Percentiles rank a stretch among this genome's conserved stretches.
Conservation (phyloP, 306 rosid species). For the Lotus japonicus region DNA sequence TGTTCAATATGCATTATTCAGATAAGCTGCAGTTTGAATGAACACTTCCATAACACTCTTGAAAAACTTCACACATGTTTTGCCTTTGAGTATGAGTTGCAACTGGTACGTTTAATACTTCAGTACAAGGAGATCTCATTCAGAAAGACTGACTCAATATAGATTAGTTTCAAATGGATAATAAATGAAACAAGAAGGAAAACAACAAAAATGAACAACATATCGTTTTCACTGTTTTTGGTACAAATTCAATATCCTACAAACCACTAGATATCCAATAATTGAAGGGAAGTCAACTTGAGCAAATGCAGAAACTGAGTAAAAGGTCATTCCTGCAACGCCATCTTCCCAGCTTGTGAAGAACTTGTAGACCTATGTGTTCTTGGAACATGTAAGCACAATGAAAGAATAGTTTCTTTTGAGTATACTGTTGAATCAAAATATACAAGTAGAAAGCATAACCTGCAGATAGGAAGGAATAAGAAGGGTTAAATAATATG, state of each 20-base stretch:
- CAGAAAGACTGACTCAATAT: too few relatives aligned
- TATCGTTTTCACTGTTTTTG: background rate
- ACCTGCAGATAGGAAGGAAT: slow-evolving; percentile 32
- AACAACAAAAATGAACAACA: too few relatives aligned
- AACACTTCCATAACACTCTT: too few relatives aligned
- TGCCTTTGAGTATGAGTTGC: too few relatives aligned
- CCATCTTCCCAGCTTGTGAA: slow-evolving; percentile 26
- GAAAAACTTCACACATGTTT: too few relatives aligned
- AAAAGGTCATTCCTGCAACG: slow-evolving; percentile 39
- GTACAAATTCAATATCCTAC: slow-evolving; percentile 10
- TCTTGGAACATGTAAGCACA: slow-evolving; percentile 17
- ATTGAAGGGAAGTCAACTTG: slow-evolving; percentile 12
- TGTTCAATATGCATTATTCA: too few relatives aligned
- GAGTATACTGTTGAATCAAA: background rate
- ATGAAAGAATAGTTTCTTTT: slow-evolving; percentile 9
- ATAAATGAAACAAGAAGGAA: too few relatives aligned
- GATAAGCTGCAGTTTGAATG: too few relatives aligned
- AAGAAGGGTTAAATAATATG: background rate
- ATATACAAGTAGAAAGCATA: slow-evolving; percentile 14
- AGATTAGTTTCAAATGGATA: too few relatives aligned
- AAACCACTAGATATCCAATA: background rate
- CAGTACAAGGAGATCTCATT: too few relatives aligned
- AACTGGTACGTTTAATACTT: too few relatives aligned
- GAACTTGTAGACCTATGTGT: background rate
- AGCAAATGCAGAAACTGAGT: slow-evolving; percentile 42